Evolutionary conservation across 176 grass and related monocot species (phyloP).

Genomic region (Phragmites australis): DNA sequence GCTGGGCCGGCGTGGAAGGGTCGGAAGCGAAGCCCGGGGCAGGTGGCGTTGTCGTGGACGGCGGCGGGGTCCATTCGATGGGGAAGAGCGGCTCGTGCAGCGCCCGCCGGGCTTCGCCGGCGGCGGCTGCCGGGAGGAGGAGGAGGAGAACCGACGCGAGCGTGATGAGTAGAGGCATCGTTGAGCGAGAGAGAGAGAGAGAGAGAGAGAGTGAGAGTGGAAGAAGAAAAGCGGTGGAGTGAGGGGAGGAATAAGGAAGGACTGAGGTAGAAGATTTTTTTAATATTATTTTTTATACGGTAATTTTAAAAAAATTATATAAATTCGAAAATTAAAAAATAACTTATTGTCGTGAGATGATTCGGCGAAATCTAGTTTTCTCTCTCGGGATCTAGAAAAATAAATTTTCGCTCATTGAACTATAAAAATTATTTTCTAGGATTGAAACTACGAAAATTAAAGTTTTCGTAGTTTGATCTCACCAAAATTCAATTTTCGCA

Average conservation of each 20-base stretch:
- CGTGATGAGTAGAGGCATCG: constrained; percentile 21
- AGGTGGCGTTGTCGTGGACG: constrained; percentile 43
- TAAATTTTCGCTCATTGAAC: too few species aligned
- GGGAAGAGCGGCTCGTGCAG: constrained; percentile 89
- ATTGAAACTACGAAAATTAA: too few species aligned
- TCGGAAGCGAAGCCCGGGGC: constrained; percentile 47
- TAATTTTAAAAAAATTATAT: too few species aligned
- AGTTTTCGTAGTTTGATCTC: too few species aligned
- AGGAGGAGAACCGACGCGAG: neutral
- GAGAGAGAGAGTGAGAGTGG: neutral
- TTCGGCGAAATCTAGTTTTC: too few species aligned
- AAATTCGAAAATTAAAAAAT: too few species aligned
- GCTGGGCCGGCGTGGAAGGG: constrained; percentile 41
- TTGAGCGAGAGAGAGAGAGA: neutral
- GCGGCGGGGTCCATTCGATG: constrained; percentile 79
- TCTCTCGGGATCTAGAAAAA: too few species aligned
- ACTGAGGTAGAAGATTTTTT: too few species aligned
- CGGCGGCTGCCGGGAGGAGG: neutral
- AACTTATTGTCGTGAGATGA: too few species aligned
- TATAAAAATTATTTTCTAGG: too few species aligned
- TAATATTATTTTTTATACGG: too few species aligned
- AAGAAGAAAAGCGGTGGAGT: neutral
- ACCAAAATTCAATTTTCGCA: too few species aligned
- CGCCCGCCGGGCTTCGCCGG: constrained; percentile 28
- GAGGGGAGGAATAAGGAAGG: neutral